Conservation (phyloP, 257 asterid genomes). For the Striga asiatica region DNA sequence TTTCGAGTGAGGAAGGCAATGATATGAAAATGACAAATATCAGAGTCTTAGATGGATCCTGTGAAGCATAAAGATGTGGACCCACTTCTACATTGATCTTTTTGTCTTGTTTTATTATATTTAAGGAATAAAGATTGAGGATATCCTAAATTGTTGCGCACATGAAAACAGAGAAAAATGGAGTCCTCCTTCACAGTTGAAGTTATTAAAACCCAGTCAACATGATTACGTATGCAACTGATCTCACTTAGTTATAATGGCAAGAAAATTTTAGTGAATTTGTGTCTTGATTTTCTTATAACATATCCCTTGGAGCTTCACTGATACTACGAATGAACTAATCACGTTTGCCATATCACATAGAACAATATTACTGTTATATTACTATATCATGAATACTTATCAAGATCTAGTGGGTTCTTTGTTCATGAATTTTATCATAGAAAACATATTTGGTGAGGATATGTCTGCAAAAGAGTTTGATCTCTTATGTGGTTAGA, state of each 20-base stretch:
- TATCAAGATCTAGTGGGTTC: not conserved
- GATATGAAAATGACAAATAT: not conserved
- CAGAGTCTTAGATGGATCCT: not conserved
- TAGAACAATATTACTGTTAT: no score
- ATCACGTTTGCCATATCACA: no score
- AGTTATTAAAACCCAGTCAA: not conserved
- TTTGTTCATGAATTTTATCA: not conserved
- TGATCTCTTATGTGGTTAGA: not conserved
- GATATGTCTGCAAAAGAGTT: not conserved
- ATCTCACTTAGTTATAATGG: not conserved
- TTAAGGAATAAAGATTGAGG: not conserved
- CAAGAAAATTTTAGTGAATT: no score
- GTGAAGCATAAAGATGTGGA: not conserved
- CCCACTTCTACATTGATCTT: not conserved
- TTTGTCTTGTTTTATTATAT: not conserved
- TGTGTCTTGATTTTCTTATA: no score
- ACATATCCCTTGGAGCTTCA: no score
- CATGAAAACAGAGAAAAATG: no score
- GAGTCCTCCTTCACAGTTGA: slow-evolving; percentile 4
- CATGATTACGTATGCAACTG: not conserved
- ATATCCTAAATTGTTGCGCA: not conserved
- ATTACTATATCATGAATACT: no score
- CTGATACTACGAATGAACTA: no score
- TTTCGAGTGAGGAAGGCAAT: not conserved
- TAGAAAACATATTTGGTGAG: no score